phyloP scores from a whole-genome alignment of 768 basidiomycete species.

The Jaapia argillacea region DNA sequence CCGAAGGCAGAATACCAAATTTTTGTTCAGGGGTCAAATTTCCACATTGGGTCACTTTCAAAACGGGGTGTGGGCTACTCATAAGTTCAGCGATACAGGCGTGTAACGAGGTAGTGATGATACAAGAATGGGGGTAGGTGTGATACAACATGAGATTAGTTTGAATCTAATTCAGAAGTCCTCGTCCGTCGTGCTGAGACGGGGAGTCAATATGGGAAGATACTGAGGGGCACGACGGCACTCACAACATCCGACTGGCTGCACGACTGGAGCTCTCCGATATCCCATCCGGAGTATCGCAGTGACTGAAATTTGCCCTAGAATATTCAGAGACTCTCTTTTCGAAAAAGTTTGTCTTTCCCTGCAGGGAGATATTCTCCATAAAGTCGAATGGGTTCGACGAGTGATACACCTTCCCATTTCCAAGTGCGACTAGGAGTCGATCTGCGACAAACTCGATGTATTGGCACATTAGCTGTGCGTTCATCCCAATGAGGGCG shows the following conservation, averaged over 20 bases:
- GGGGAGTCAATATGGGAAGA: conserved; percentile 1
- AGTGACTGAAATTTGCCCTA: conserved; percentile 41
- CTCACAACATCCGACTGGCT: conserved; percentile 27
- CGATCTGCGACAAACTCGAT: conserved; percentile 91
- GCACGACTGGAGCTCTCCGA: conserved; percentile 12
- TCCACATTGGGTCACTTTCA: no score
- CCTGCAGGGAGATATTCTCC: conserved; percentile 92
- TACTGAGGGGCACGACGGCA: conserved; percentile 1
- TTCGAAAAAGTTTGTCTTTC: conserved; percentile 97
- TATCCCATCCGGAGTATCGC: conserved; percentile 12
- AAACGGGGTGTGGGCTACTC: no score
- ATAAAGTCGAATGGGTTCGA: conserved; percentile 89
- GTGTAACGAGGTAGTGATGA: no score
- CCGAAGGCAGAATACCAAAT: no score
- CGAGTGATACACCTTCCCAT: conserved; percentile 63
- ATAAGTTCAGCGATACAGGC: no score
- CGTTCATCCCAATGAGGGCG: conserved; percentile 87
- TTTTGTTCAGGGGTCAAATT: no score
- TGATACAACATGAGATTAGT: no score
- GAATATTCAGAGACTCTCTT: conserved; percentile 88
- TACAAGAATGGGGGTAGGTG: no score
- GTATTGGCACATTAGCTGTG: conserved; percentile 81
- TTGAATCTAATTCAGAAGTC: no score
- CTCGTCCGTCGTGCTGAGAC: conserved; percentile 27
- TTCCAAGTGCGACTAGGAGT: conserved; percentile 75